Base-by-base conservation (phyloP, 768 basidiomycete genomes). In the Agrocybe pediades region DNA sequence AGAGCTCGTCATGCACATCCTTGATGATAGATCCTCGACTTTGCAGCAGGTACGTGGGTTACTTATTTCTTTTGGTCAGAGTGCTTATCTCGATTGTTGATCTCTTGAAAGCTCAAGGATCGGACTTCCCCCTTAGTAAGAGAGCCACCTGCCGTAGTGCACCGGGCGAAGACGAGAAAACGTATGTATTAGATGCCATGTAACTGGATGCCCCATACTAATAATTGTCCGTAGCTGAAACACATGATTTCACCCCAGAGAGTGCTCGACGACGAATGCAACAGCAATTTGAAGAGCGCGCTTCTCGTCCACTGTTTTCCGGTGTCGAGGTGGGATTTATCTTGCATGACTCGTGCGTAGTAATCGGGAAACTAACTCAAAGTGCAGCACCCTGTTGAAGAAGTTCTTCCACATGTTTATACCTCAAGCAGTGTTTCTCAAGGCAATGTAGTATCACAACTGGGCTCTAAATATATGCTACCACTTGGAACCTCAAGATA, bases 321-420 rank as follows among this genome's bases (percentile, higher is more conserved):
- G 79, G 74, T 7, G 73, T 71, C 41, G 75, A 80, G 41, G 90
- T 89, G 54, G 33, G 9, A 23, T 50, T 36, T 25, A n/a, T 26
- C 2, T 11, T 8, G 9, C 23, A 3, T 9, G 17, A 24, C 30
- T 26, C 2, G 9, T 8, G 9, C 23, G 2, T 9, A n/a, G 19
- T 25, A 9, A 19, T 13, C 16, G 15, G 6, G 3, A 11, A 46
- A 26, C 19, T 26, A 19, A 45, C 40, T 9, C 17, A 27, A 16
- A 41, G 36, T 25, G 21, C 61, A 88, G 85, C 71, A 78, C 61
- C 71, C 76, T 41, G 74, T 73, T 2, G 75, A 82, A 2, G 87
- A 91, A 65, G 65, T 81, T 30, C 80, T 92, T 16, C 97, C 97
- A 0, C 87, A 98, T 73, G 88, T 99, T 9, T 99, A 96, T 67